Base-by-base conservation (phyloP, 345 rosid species). In the Arabidopsis arenosa region DNA sequence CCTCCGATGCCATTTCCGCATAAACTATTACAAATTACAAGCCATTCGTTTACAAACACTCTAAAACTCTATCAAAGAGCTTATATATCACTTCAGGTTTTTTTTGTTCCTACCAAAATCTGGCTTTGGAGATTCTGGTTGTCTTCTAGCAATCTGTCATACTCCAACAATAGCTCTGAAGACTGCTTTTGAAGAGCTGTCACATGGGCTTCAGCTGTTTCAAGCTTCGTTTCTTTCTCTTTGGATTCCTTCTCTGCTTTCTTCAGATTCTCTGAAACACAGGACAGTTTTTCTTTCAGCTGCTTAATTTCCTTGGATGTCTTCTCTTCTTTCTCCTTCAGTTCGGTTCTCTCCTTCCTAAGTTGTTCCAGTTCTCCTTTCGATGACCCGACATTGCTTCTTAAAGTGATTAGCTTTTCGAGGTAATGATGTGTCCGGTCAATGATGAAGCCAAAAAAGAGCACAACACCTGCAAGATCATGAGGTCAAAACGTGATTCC, bases 41-140 rank as follows among this genome's bases (percentile, higher is more conserved):
- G 33, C 60, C 14, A 44, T 12, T 10, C 40, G 40, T 66, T 60
- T 11, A 66, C 66, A 75, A 48, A 57, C 72, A 74, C 47, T 47
- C 59, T 36, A 51, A 49, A 3, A 28, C 32, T 28, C 32, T 28
- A 28, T 28, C 32, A 28, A 28, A 28, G 32, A 28, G 35, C 37
- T 32, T 45, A 30, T 48, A 13, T 8, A 32, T 74, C 65, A 67
- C n/a, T 66, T 75, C 11, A 66, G 7, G 36, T 2, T 49, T 48
- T 60, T 49, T 68, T 68, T 13, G 44, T 68, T 51, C 74, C 63
- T 60, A 13, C 63, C 54, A 60, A 15, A 32, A 60, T 40, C 12
- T 86, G 89, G 79, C 78, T 85, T 83, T 93, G 98, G 70, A 94
- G 95, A 72, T 75, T 90, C 64, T 90, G 97, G 81, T 94, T 94